Evolutionary conservation across 108 stramenopile genomes (phyloP).

Genomic region (Nannochloropsis salina): DNA sequence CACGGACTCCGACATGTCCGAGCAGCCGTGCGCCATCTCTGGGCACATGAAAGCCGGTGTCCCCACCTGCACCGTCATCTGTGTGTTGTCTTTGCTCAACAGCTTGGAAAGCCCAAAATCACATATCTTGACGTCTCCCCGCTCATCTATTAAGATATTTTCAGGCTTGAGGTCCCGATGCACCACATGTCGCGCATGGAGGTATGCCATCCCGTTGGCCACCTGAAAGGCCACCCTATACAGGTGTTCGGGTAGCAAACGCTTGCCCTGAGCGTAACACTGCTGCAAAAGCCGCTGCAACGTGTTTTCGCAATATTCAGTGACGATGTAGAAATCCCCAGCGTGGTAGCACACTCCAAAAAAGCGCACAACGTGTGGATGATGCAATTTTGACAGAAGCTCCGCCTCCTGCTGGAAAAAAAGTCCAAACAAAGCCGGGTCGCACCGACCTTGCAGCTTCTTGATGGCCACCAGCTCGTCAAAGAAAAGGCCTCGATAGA

Average conservation of each 20-base stretch:
- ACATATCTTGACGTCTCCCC: not conserved
- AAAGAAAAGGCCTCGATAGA: slow-evolving; percentile 4
- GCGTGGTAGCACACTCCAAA: slow-evolving; percentile 33
- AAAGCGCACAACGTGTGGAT: slow-evolving; percentile 35
- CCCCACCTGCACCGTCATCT: slow-evolving; percentile 1
- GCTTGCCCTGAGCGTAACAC: not conserved
- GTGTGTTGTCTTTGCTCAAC: slow-evolving; percentile 17
- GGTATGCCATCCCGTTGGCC: not conserved
- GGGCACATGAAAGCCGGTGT: not conserved
- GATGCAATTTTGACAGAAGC: slow-evolving; percentile 30
- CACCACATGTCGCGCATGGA: slow-evolving; percentile 8
- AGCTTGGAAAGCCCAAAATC: not conserved
- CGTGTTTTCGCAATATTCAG: slow-evolving; percentile 26
- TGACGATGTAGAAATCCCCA: slow-evolving; percentile 30
- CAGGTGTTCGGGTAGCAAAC: not conserved
- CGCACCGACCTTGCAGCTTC: not conserved
- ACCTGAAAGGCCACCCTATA: not conserved
- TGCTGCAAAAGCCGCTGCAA: slow-evolving; percentile 5
- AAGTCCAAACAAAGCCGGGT: not conserved
- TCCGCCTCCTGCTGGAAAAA: slow-evolving; percentile 31
- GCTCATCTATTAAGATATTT: slow-evolving; percentile 16
- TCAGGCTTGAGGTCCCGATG: slow-evolving; percentile 1
- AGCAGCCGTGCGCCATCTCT: slow-evolving; percentile 2
- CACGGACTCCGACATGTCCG: not conserved
- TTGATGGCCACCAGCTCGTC: not conserved